phyloP scores from a whole-genome alignment of 768 basidiomycete genomes.

The Austroboletus festivus region DNA sequence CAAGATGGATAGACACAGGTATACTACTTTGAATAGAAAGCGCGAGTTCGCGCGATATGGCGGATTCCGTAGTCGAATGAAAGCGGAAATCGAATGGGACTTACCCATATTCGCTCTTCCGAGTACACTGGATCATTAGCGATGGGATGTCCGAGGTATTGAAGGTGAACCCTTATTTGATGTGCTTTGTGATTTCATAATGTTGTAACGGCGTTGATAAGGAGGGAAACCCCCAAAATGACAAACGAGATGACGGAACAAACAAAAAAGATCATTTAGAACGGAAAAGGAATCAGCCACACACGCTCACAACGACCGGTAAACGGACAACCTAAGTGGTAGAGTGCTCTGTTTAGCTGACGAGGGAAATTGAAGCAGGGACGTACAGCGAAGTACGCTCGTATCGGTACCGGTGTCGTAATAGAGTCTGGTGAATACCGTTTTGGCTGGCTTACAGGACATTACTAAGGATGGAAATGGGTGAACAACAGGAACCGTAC shows the following conservation, averaged over 20 bases:
- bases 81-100: constrained; percentile 8
- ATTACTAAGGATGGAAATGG: not conserved
- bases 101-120: constrained; percentile 72
- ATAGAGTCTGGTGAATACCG: constrained; percentile 76
- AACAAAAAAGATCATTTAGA: not conserved
- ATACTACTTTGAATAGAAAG: not conserved
- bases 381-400: constrained; percentile 80
- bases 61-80: not conserved
- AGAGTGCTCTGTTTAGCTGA: constrained; percentile 2
- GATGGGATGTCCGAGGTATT: constrained; percentile 90
- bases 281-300: not conserved
- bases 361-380: not conserved
- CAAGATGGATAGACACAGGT: not conserved
- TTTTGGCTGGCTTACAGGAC: constrained; percentile 68
- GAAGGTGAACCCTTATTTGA: constrained; percentile 95
- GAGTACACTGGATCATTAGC: constrained; percentile 96
- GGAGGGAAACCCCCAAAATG: not conserved
- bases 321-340: constrained; percentile 65
- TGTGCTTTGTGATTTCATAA: constrained; percentile 57
- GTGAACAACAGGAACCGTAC: constrained; percentile 36
- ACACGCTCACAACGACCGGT: constrained; percentile 83
- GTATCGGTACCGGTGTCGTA: constrained; percentile 81
- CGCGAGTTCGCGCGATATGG: not conserved
- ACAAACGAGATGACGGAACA: not conserved
- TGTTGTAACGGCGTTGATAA: constrained; percentile 6